Base-by-base conservation (phyloP, 148 eudicot genomes). In the Talinum fruticosum region DNA sequence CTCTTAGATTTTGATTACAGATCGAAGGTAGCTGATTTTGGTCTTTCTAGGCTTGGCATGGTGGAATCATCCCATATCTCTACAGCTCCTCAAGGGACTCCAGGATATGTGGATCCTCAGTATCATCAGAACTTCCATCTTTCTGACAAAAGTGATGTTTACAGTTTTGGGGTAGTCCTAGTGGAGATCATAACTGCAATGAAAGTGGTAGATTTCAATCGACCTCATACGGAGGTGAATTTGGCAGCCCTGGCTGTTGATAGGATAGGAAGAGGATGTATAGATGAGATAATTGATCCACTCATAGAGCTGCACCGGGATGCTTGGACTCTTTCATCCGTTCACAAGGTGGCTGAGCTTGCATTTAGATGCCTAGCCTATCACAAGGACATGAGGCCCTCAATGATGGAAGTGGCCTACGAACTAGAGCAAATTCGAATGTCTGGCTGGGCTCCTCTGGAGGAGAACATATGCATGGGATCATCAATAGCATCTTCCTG, bases 71-170 rank as follows among this genome's bases (percentile, higher is more conserved):
- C 97, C 16, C 94, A 90, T 75, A 84, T 92, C 75, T 92, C 94
- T 10, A 92, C 97, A 26, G 97, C 97, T 23, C 97, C 97, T 29
- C 97, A 92, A 54, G 97, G 97, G 49, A 92, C 97, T 12, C 97
- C 97, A 0, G 97, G 97, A 69, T 92, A 92, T 35, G 90, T 92
- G 8, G 97, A 92, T 78, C 97, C 97, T 62, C 90, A 90, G 37
- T 92, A 92, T 79, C 94, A 92, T 75, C 94, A 90, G 71, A 90
- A 90, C 79, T 92, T 82, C 85, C 94, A 92, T 85, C 91, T 92
- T 33, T 92, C 97, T 29, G 94, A 92, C 80, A 92, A 88, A 75
- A 92, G 97, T 72, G 97, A 92, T 79, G 97, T 92, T 28, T 92
- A 92, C 87, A 92, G 97, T 78, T 90, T 92, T 26, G 97, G 97